Evolutionary conservation across 495 filamentous ascomycete species (phyloP).

Genomic region (Parathielavia hyrcaniae): DNA sequence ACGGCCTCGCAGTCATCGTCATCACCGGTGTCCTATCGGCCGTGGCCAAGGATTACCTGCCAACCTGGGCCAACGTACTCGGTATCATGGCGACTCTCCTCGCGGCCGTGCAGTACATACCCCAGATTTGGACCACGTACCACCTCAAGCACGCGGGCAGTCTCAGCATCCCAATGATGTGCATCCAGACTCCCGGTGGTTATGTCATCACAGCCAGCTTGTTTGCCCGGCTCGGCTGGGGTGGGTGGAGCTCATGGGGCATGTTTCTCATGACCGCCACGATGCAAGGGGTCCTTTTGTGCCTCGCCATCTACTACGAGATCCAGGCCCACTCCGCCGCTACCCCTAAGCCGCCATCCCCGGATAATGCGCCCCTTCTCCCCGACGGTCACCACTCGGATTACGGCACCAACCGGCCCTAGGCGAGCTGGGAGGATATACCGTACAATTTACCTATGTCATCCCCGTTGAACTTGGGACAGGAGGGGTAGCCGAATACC

Average conservation of each 20-base stretch:
- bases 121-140: conserved; percentile 90
- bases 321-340: conserved; percentile 22
- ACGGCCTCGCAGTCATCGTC: conserved; percentile 62
- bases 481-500: neutral
- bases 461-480: neutral
- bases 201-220: conserved; percentile 84
- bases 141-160: conserved; percentile 75
- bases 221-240: conserved; percentile 67
- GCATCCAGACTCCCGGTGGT: conserved; percentile 89
- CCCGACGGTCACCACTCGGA: conserved; percentile 31
- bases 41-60: conserved; percentile 51
- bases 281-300: conserved; percentile 77
- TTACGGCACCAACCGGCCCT: conserved; percentile 27
- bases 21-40: conserved; percentile 57
- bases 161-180: conserved; percentile 96
- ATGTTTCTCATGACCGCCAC: conserved; percentile 77
- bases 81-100: conserved; percentile 73
- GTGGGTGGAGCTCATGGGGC: conserved; percentile 93
- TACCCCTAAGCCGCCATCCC: conserved; percentile 15
- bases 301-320: conserved; percentile 76
- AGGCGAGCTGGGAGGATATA: conserved; percentile 18
- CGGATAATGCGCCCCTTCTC: conserved; percentile 41
- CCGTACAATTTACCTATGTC: conserved; percentile 1
- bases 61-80: conserved; percentile 74
- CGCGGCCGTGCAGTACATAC: conserved; percentile 83